A percentile compares a stretch with the other conserved stretches of the same genome.
These are phyloP conservation scores for Tetrapisispora nanseiensis DNA, from an alignment of 805 yeast species.

Conservation along the genomic window DNA sequence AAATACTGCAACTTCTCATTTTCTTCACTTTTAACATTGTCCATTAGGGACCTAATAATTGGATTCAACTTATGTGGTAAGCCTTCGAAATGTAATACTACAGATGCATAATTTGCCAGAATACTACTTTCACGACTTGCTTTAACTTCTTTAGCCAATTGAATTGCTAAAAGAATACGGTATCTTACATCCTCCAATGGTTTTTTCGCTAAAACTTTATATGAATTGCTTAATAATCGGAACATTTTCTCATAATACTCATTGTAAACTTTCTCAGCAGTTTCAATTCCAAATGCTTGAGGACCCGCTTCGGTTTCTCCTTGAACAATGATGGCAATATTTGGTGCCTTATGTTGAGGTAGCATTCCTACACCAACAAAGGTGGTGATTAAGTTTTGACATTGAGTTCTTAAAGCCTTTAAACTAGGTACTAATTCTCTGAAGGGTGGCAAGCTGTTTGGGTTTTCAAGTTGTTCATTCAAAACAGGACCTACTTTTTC, in stretches of 20 bases:
- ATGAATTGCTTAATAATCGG: constrained; percentile 53
- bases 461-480: constrained; percentile 29
- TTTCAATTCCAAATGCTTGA: constrained; percentile 74
- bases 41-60: constrained; percentile 83
- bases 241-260: constrained; percentile 60
- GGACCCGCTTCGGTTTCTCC: constrained; percentile 94
- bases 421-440: constrained; percentile 82
- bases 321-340: constrained; percentile 78
- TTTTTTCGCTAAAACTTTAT: constrained; percentile 59
- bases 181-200: constrained; percentile 71
- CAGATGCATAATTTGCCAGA: constrained; percentile 67
- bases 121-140: constrained; percentile 48
- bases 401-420: constrained; percentile 76
- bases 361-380: constrained; percentile 71
- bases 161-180: constrained; percentile 54
- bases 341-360: constrained; percentile 62
- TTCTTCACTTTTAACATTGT: constrained; percentile 72
- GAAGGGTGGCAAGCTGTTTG: constrained; percentile 37
- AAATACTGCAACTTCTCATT: constrained; percentile 55
- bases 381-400: constrained; percentile 69
- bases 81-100: constrained; percentile 48
- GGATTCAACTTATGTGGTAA: constrained; percentile 88
- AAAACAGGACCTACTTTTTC: constrained; percentile 31
- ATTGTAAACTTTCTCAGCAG: constrained; percentile 59
- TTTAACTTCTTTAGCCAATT: constrained; percentile 51